Conservation (phyloP, 2,329 filamentous ascomycete species). For the Didymella sp. region DNA sequence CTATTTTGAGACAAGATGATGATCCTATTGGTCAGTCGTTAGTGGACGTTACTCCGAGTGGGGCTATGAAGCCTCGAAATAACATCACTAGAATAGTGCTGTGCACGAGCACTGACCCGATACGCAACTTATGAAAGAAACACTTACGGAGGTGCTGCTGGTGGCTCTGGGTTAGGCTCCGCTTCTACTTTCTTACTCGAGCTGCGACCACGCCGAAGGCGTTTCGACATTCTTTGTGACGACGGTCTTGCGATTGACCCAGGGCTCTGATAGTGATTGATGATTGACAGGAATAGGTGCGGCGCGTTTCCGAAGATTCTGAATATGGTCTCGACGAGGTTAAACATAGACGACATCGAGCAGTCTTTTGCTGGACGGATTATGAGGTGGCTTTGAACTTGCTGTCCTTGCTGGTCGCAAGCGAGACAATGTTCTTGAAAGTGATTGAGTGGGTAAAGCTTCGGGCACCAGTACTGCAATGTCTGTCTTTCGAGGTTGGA, state of each 20-base stretch:
- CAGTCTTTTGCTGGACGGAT: neutral
- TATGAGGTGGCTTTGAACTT: neutral
- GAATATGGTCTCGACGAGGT: neutral
- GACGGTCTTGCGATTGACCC: neutral
- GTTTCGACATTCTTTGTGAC: neutral
- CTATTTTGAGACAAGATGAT: slow-evolving; percentile 37
- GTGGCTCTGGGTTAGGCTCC: slow-evolving; percentile 34
- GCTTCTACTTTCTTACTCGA: neutral
- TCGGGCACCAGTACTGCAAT: slow-evolving; percentile 1
- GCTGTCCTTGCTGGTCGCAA: neutral
- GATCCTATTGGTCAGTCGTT: slow-evolving; percentile 26
- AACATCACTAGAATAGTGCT: slow-evolving; percentile 2
- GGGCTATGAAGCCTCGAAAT: slow-evolving; percentile 3
- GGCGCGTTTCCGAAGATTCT: slow-evolving; percentile 9
- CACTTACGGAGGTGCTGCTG: slow-evolving; percentile 40
- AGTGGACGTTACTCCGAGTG: slow-evolving; percentile 9
- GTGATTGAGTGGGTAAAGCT: neutral
- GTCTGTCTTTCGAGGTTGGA: neutral
- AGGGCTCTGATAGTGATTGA: slow-evolving; percentile 5
- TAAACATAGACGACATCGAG: neutral
- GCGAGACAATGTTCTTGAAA: neutral
- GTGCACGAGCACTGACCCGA: neutral
- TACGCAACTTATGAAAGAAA: neutral
- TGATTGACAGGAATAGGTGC: slow-evolving; percentile 3
- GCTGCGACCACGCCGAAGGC: neutral